Base-by-base conservation (phyloP, 768 basidiomycete species). In the Cyclocybe aegerita region DNA sequence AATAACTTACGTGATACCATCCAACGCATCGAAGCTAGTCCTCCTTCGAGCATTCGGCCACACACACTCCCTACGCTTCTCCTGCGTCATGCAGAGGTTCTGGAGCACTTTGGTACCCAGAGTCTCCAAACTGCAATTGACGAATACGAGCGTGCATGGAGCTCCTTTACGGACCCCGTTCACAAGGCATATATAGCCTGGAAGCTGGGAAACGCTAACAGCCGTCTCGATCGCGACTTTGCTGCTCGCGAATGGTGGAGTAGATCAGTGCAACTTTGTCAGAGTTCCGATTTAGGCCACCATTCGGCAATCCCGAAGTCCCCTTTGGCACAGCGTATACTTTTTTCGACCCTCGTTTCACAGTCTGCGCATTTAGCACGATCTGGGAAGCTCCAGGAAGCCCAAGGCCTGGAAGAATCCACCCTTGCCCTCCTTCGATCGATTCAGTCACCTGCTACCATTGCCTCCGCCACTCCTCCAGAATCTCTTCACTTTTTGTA, bases 221-320 rank as follows among this genome's bases (percentile, higher is more conserved):
- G 72, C 44, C 76, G 82, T 33, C 65, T 88, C 17, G 81, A 81
- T 5, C 70, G 81, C 16, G 56, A 65, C 7, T 68, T 71, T 7
- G 79, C 79, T 39, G 87, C 87, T 4, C 58, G 86, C 39, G 59
- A 69, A 23, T 90, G 88, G 89, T 91, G 88, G 89, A 60, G 70
- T 7, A 77, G 78, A 37, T 75, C 86, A 9, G 69, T 86, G 23
- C 65, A 71, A 39, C 66, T 88, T 29, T 68, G 71, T 11, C 63
- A 68, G 50, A 73, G 40, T 15, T 36, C 16, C 6, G 17, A 36
- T 17, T 47, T 39, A 14, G 31, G n/a, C 9, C 35, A 39, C 43
- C 17, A n/a, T 48, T 39, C 43, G 15, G 39, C 23, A 29, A 36
- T 50, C 10, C 54, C 54, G n/a, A 36, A 76, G 50, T 82, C 84